Base-by-base conservation (phyloP, 805 yeast species). In the Yamadazyma nakazawae region DNA sequence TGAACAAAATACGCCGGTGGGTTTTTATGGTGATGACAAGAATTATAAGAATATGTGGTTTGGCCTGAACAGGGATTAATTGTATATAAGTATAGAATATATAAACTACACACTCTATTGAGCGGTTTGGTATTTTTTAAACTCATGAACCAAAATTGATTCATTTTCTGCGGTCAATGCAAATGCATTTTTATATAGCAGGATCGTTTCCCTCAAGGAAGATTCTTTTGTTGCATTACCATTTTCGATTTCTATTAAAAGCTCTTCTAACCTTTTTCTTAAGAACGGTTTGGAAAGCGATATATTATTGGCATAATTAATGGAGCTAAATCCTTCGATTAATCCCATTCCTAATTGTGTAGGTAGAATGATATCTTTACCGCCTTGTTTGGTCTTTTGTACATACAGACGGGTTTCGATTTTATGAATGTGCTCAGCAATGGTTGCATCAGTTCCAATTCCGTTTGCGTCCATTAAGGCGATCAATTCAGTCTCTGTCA, bases 381-480 rank as follows among this genome's bases (percentile, higher is more conserved):
- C 55, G 17, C 68, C 66, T 37, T 57, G 54, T 37, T 63, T 68
- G 44, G 62, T 66, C 53, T 76, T 81, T 14, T 64, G 66, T 4
- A 88, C 79, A 57, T 91, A 95, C 16, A 81, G 80, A 44, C 99
- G 67, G 10, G 64, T 63, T 25, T 78, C 67, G 37, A 94, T 82
- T 59, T 87, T 91, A 48, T 86, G 90, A 34, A 94, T 94, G 64
- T 94, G 99, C 37, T 94, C 99, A 0, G 98, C 99, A 65, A 94
- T 95, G 0, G 99, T 94, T 0, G 99, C 99, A 70, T 94, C 99
- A 0, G 99, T 94, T 2, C 99, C 99, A 38, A 94, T 94, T 0
- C 98, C 98, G 63, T 94, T 94, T 10, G 82, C 87, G 68, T 95
- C 98, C 99, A 94, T 94, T 40, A 94, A 68, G 9, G 88, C 84